A percentile compares a stretch with the other conserved stretches of the same genome.
Conservation (phyloP, 78 protist species). For the Cavenderia fasciculata region DNA sequence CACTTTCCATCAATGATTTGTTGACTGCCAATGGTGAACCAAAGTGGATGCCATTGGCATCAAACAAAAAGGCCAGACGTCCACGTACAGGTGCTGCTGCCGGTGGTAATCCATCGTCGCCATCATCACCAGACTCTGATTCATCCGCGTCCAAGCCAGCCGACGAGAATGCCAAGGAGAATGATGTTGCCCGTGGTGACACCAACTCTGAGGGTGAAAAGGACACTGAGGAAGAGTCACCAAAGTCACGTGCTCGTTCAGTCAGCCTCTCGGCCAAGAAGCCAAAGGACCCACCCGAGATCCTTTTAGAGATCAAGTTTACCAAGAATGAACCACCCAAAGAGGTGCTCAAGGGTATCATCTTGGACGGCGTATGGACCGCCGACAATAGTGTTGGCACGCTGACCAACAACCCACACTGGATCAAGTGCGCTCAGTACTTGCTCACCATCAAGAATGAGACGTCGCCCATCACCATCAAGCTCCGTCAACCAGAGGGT, state of each 20-base stretch:
- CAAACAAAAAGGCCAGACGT: constrained; percentile 11
- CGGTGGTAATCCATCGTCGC: background rate
- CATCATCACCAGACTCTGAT: constrained; percentile 1
- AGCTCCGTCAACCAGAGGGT: constrained; percentile 67
- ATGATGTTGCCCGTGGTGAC: too few species aligned
- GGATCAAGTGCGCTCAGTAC: constrained; percentile 67
- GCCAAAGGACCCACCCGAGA: constrained; percentile 58
- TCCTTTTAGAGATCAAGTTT: constrained; percentile 51
- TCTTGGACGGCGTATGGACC: constrained; percentile 65
- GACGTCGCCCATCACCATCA: constrained; percentile 9
- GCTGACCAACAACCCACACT: constrained; percentile 62
- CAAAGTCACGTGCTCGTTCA: constrained; percentile 30
- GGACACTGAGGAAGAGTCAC: constrained; percentile 13
- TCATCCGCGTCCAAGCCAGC: background rate
- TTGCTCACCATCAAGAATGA: constrained; percentile 46
- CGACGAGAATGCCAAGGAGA: constrained; percentile 25
- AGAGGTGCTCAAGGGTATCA: constrained; percentile 66
- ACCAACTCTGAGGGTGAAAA: constrained; percentile 10
- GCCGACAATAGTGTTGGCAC: constrained; percentile 48
- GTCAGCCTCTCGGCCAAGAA: constrained; percentile 36
- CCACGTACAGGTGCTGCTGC: background rate
- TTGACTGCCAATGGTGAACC: constrained; percentile 49
- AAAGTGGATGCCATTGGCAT: constrained; percentile 57
- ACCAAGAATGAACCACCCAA: constrained; percentile 71
- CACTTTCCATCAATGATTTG: constrained; percentile 47